Conservation (phyloP, 352 stramenopile genomes). For the Globisporangium splendens region DNA sequence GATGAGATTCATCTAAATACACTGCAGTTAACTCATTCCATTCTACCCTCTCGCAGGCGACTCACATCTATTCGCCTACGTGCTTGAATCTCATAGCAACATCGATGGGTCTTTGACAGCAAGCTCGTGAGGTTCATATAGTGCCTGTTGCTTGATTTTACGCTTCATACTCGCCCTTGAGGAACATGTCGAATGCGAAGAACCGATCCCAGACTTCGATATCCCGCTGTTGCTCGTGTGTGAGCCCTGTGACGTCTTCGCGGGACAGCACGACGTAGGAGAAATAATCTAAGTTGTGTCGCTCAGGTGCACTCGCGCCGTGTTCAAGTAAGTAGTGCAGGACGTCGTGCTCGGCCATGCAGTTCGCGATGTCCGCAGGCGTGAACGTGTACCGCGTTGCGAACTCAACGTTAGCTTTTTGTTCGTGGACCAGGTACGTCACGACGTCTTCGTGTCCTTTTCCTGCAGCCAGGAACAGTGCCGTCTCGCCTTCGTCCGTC, state of each 20-base stretch:
- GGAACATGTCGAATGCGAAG: slow-evolving; percentile 1
- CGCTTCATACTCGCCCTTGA: neutral
- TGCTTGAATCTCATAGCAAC: no score
- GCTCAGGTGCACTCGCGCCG: neutral
- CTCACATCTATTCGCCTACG: no score
- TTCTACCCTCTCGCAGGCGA: no score
- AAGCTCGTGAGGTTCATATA: neutral
- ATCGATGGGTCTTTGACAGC: no score
- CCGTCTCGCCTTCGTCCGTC: neutral
- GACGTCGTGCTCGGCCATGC: neutral
- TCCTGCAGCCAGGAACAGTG: neutral
- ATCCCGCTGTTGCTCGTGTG: neutral
- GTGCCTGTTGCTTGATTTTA: neutral
- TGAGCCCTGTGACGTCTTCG: neutral
- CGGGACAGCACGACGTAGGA: neutral
- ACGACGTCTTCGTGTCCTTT: neutral
- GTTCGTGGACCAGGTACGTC: neutral
- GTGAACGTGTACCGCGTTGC: neutral
- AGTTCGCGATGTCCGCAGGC: neutral
- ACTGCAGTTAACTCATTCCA: no score
- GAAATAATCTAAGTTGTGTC: neutral
- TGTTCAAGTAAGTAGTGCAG: neutral
- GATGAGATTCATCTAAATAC: no score
- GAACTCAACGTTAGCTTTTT: neutral
- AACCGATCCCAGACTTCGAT: slow-evolving; percentile 1